A percentile compares a stretch with the other conserved stretches of the same genome.
phyloP scores from a whole-genome alignment of 768 basidiomycete genomes.

The Favolaschia claudopus region DNA sequence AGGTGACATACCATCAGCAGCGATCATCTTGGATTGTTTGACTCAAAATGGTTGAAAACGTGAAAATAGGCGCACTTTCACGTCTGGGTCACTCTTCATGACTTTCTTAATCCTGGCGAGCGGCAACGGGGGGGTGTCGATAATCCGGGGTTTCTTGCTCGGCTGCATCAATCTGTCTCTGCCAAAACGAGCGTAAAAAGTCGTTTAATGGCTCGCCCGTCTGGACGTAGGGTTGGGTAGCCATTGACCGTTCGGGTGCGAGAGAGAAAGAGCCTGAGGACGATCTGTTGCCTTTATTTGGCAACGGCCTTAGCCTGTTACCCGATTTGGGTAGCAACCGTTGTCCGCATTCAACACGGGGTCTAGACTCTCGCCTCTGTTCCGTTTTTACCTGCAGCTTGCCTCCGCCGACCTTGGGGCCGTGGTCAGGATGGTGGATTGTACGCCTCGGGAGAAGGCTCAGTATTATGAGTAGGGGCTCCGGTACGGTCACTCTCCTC shows the following conservation, averaged over 20 bases:
- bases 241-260: constrained; percentile 26
- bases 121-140: constrained; percentile 86
- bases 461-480: too few relatives aligned
- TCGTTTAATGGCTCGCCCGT: constrained; percentile 87
- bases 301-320: background rate
- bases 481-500: too few relatives aligned
- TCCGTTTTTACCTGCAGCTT: background rate
- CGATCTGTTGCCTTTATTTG: background rate
- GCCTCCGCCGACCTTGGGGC: constrained; percentile 8
- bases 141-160: constrained; percentile 92
- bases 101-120: constrained; percentile 98
- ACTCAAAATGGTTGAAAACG: constrained; percentile 8
- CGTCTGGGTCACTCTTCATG: constrained; percentile 98
- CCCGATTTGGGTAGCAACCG: constrained; percentile 8
- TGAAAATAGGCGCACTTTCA: constrained; percentile 70
- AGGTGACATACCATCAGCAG: constrained; percentile 79
- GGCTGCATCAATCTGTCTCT: constrained; percentile 83
- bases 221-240: constrained; percentile 72
- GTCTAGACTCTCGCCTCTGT: too few relatives aligned
- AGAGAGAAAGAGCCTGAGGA: constrained; percentile 4
- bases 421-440: too few relatives aligned
- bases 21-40: constrained; percentile 81
- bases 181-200: constrained; percentile 90
- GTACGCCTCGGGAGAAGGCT: too few relatives aligned
- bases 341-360: background rate